A percentile compares a stretch with the other conserved stretches of the same genome.
phyloP scores from a whole-genome alignment of 208 protist species.

The Crithidia fasciculata region DNA sequence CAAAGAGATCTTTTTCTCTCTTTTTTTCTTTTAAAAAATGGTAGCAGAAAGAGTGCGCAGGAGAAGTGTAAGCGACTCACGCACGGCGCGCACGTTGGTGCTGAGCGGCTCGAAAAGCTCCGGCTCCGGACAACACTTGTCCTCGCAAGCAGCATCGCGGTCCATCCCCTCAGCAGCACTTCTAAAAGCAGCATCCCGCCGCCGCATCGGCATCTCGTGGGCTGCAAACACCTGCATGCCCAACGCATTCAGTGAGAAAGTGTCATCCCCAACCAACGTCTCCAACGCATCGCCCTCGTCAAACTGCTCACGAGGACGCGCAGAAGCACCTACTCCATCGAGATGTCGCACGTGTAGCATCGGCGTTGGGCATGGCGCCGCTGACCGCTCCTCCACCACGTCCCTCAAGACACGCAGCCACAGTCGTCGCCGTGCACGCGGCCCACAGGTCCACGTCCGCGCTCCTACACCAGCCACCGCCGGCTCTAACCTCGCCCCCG shows the following conservation, averaged over 20 bases:
- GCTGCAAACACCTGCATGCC: slow-evolving; percentile 17
- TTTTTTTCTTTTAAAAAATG: background rate
- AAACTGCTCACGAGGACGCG: background rate
- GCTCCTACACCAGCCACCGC: background rate
- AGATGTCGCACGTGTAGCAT: slow-evolving; percentile 39
- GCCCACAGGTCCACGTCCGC: slow-evolving; percentile 9
- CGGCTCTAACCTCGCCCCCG: too few relatives aligned
- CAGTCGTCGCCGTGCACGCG: slow-evolving; percentile 38
- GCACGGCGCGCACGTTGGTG: slow-evolving; percentile 25
- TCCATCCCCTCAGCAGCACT: background rate
- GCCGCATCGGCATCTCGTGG: too few relatives aligned
- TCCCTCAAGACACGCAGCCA: slow-evolving; percentile 38
- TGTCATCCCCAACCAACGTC: background rate
- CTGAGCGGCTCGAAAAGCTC: slow-evolving; percentile 25
- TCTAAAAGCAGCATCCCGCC: background rate
- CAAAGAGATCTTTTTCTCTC: background rate
- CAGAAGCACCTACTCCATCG: background rate
- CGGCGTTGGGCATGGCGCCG: background rate
- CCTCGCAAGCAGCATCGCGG: background rate
- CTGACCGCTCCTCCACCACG: slow-evolving; percentile 5
- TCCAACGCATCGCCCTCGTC: background rate
- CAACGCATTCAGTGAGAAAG: background rate
- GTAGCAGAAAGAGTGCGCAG: slow-evolving; percentile 21
- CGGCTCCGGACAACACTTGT: background rate
- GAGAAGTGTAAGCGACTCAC: slow-evolving; percentile 26